These are phyloP conservation scores for Ophiostoma montium DNA, from an alignment of 2,329 filamentous ascomycete species.

Conservation along the genomic window DNA sequence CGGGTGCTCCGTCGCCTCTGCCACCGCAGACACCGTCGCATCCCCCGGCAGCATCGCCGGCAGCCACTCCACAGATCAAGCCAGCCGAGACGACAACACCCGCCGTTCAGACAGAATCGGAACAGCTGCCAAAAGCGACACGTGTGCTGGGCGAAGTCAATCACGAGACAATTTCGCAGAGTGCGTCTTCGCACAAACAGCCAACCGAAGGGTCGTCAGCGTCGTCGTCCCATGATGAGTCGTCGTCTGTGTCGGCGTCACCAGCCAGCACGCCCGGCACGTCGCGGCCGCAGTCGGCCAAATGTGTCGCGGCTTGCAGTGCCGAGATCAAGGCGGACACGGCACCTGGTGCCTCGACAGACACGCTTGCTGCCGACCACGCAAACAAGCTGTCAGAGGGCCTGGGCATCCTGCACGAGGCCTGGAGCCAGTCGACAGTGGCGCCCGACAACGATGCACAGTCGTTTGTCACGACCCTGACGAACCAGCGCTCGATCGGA, in stretches of 20 bases:
- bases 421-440: constrained; percentile 16
- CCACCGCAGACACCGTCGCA: neutral
- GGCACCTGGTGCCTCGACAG: neutral
- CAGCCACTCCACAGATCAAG: too few relatives aligned
- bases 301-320: constrained; percentile 17
- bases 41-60: neutral
- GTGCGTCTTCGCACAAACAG: neutral
- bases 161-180: constrained; percentile 1
- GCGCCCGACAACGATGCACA: constrained; percentile 16
- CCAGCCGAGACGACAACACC: neutral
- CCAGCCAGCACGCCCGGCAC: constrained; percentile 27
- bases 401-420: constrained; percentile 9
- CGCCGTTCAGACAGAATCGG: neutral
- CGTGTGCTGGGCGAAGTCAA: constrained; percentile 10
- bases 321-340: constrained; percentile 9
- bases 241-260: constrained; percentile 22
- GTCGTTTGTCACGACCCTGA: constrained; percentile 16
- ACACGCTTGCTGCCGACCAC: neutral
- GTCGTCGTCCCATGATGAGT: constrained; percentile 27
- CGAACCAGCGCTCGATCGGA: constrained; percentile 7
- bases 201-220: constrained; percentile 22
- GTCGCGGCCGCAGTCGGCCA: constrained; percentile 28
- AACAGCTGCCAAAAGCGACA: constrained; percentile 6
- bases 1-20: neutral
- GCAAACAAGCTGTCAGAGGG: neutral